Evolutionary conservation across 441 rosid species (phyloP).

Genomic region (Euphorbia celastroides): DNA sequence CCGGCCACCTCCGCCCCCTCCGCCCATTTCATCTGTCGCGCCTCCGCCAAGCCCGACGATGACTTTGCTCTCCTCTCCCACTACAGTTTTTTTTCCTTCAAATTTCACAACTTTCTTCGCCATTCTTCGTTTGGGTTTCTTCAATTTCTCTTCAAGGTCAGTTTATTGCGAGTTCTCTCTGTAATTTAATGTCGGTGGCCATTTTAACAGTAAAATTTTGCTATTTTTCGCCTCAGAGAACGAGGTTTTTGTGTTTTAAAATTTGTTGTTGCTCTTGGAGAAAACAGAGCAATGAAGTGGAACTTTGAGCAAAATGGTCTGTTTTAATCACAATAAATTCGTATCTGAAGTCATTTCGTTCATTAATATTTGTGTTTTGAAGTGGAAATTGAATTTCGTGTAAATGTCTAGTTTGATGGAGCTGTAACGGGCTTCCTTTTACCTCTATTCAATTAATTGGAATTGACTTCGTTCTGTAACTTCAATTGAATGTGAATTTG

Average conservation of each 20-base stretch:
- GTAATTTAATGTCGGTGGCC: neutral
- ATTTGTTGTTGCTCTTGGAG: neutral
- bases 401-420: no score
- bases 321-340: no score
- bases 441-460: no score
- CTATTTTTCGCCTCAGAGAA: no score
- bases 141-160: conserved; percentile 13
- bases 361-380: no score
- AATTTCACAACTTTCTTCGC: conserved; percentile 4
- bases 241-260: neutral
- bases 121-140: conserved; percentile 12
- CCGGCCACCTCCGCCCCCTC: conserved; percentile 32
- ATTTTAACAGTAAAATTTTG: neutral
- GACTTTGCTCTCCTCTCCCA: conserved; percentile 53
- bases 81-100: neutral
- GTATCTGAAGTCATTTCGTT: neutral
- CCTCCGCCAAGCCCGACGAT: conserved; percentile 55
- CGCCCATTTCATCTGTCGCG: conserved; percentile 53
- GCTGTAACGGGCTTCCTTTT: no score
- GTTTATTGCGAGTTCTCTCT: neutral
- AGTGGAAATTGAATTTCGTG: neutral
- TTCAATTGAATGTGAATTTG: conserved; percentile 12
- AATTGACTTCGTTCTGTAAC: no score
- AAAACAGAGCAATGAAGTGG: no score
- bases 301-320: no score